Base-by-base conservation (phyloP, 2,329 filamentous ascomycete species). In the Colletotrichum shisoi region DNA sequence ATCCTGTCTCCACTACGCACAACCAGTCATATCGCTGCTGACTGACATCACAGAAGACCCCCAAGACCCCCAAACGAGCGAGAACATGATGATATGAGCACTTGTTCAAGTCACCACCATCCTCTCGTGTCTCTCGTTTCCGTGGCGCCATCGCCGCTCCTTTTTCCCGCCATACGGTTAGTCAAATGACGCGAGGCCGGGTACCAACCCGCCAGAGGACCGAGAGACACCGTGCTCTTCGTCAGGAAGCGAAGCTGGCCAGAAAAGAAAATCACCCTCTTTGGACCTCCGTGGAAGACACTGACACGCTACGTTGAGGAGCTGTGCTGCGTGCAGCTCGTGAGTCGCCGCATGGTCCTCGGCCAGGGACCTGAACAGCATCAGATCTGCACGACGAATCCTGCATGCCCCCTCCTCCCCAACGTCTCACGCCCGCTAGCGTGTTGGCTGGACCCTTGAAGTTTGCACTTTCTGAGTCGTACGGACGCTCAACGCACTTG, bases 281-380 rank as follows among this genome's bases (percentile, higher is more conserved):
- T 9, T n/a, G 15, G 4, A 19, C 15, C 24, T 42, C 42, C 34
- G 34, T 13, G 27, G 13, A 56, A 27, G 39, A 12, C 39, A 56
- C 24, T 31, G 17, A 17, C 12, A 46, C 17, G 54, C 45, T 31
- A 31, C 40, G 24, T 48, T 21, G 27, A 51, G 24, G 48, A 34
- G 27, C 17, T 34, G 27, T 54, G 17, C 40, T n/a, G 27, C 37
- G 40, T 31, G 40, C 37, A 67, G 45, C 27, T 31, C 7, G 21
- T 31, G 52, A 37, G 54, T 59, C 54, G 54, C 62, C 61, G 61
- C 64, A 67, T 54, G 54, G 61, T 67, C 61, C 61, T 64, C 48
- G 27, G 34, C 39, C 64, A 67, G 60, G 64, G 64, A 63, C 64
- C 48, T 64, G 40, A 59, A 48, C 64, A 57, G 54, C 64, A 57